phyloP scores from a whole-genome alignment of 805 yeast species.

The Teunomyces gatunensis region DNA sequence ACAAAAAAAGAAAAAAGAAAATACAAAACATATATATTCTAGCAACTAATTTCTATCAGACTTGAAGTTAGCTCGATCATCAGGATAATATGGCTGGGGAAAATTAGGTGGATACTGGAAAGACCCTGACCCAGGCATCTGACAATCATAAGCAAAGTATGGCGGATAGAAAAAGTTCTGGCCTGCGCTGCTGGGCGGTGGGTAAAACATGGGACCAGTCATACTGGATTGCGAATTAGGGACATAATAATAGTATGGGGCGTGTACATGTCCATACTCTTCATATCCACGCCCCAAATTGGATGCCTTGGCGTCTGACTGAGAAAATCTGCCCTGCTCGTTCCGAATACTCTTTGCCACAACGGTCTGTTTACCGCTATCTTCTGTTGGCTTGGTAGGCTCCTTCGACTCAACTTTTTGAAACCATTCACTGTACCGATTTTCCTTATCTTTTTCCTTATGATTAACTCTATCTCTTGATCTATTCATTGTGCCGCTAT shows the following conservation, averaged over 20 bases:
- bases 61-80: not conserved
- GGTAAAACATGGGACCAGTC: constrained; percentile 6
- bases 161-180: constrained; percentile 27
- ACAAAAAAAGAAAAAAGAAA: not conserved
- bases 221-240: constrained; percentile 21
- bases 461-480: not conserved
- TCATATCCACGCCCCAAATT: not conserved
- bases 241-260: constrained; percentile 17
- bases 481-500: not conserved
- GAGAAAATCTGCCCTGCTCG: not conserved
- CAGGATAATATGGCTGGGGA: constrained; percentile 12
- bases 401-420: constrained; percentile 1
- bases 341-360: not conserved
- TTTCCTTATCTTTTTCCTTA: not conserved
- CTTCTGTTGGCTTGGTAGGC: not conserved
- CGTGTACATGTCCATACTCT: constrained; percentile 3
- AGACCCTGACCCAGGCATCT: constrained; percentile 14
- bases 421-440: constrained; percentile 2
- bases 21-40: not conserved
- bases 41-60: not conserved
- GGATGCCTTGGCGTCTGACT: not conserved
- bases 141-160: constrained; percentile 21
- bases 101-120: constrained; percentile 4
- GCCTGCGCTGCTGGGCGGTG: constrained; percentile 14
- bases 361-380: not conserved